Percentiles rank a stretch among this genome's conserved stretches.
These are phyloP conservation scores for Thalassiosira mediterranea DNA, from an alignment of 352 stramenopile genomes.

Conservation along the genomic window DNA sequence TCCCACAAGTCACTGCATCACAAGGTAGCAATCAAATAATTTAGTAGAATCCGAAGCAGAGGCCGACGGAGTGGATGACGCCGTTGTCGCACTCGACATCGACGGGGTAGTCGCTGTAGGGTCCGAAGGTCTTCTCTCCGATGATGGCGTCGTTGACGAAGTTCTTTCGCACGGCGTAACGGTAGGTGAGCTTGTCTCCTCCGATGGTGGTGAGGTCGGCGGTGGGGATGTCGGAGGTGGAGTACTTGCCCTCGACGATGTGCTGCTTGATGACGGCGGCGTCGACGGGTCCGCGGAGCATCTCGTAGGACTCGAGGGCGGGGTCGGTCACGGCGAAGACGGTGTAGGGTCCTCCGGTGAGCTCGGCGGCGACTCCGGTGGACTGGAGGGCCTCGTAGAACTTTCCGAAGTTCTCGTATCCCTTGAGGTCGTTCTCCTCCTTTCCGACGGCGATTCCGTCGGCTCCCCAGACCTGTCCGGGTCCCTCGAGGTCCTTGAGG, in stretches of 20 bases:
- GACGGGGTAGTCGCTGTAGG: slow-evolving; percentile 54
- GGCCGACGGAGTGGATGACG: slow-evolving; percentile 70
- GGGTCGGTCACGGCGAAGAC: slow-evolving; percentile 71
- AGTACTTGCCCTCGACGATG: slow-evolving; percentile 63
- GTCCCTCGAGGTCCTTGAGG: slow-evolving; percentile 55
- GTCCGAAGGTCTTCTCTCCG: slow-evolving; percentile 67
- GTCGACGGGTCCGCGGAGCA: slow-evolving; percentile 41
- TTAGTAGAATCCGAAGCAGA: slow-evolving; percentile 47
- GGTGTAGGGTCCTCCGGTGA: slow-evolving; percentile 67
- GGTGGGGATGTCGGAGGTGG: slow-evolving; percentile 36
- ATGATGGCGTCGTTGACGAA: slow-evolving; percentile 81
- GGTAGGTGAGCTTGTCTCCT: slow-evolving; percentile 59
- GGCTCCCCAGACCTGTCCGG: slow-evolving; percentile 71
- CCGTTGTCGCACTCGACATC: slow-evolving; percentile 71
- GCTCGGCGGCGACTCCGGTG: slow-evolving; percentile 52
- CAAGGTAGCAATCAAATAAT: too few relatives aligned
- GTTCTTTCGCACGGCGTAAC: slow-evolving; percentile 67
- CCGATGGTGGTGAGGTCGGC: slow-evolving; percentile 52
- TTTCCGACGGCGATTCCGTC: slow-evolving; percentile 68
- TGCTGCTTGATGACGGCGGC: slow-evolving; percentile 64
- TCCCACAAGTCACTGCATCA: too few relatives aligned
- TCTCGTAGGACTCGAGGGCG: slow-evolving; percentile 58
- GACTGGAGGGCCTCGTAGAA: slow-evolving; percentile 51
- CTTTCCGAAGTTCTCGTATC: slow-evolving; percentile 76
- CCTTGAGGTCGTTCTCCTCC: slow-evolving; percentile 75